Evolutionary conservation across 2,329 filamentous ascomycete species (phyloP), one percentile per base, ranked within the genome.

Genomic region (Fusarium concolor): DNA sequence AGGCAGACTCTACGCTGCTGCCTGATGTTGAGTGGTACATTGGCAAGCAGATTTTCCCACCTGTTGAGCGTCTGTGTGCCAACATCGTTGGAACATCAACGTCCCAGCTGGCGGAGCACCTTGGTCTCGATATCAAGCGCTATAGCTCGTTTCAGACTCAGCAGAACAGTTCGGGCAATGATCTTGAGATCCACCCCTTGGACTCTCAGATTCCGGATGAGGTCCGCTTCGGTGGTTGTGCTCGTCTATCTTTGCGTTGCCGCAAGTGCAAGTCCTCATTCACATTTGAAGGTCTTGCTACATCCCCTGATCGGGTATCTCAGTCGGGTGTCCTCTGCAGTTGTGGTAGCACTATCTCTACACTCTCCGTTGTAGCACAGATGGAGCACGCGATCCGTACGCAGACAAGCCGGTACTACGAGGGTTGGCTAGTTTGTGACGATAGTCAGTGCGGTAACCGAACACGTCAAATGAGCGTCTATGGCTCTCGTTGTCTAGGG

Each of bases 11-110:
- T 2, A 90, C 84, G 2, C 85, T 99, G 9, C 86, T 90, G 59
- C 93, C 94, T 3, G 96, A 99, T 75, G 87, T 97, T n/a, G 96
- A 99, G 76, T 98, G 94, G 87, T 99, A 99, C 79, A 88, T 99
- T 38, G 91, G 93, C 83, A 99, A 99, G 83, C 96, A 99, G 79
- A 97, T 99, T 61, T 93, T 99, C 80, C 96, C 96, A 12, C 96
- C 96, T 0, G 96, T 99, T 26, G 96, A 99, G 82, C 93, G 96
- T 85, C 89, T 99, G 22, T 99, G 96, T 77, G 96, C 95, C 64
- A 97, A 97, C 62, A 97, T 99, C 74, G 88, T 89, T 15, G 96
- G 96, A 61, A 99, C 96, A 3, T 96, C 97, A 67, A 92, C 95
- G 10, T 89, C 93, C 3, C 90, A 94, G 68, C 86, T 99, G 11